Conservation (phyloP, 345 rosid species). For the Gossypium sturtianum region DNA sequence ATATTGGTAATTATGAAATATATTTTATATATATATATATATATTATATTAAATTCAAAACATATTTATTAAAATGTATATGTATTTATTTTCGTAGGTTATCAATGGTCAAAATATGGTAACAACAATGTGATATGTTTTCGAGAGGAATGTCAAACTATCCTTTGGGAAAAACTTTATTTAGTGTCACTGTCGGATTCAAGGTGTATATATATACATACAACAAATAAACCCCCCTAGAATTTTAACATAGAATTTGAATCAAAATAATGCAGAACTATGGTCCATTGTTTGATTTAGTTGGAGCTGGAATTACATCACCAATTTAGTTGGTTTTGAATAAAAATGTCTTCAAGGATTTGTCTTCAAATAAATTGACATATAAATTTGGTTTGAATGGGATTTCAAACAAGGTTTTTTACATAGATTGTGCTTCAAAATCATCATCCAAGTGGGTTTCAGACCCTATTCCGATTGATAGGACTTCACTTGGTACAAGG, state of each 20-base stretch:
- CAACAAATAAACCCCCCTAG: not conserved
- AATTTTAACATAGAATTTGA: no score
- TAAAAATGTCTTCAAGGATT: not conserved
- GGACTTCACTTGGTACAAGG: constrained; percentile 41
- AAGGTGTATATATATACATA: constrained; percentile 9
- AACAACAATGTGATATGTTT: not conserved
- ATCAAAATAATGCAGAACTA: constrained; percentile 24
- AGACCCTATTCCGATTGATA: constrained; percentile 5
- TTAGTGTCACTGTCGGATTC: constrained; percentile 33
- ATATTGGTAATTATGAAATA: constrained; percentile 19
- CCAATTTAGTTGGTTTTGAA: constrained; percentile 27
- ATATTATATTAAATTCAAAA: not conserved
- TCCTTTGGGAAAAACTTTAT: constrained; percentile 14
- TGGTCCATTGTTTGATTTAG: constrained; percentile 19
- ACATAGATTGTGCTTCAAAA: not conserved
- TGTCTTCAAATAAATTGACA: constrained; percentile 29
- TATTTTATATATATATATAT: not conserved
- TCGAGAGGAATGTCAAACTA: constrained; percentile 13
- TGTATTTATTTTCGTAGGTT: constrained; percentile 4
- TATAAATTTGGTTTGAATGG: constrained; percentile 41
- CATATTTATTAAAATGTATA: not conserved
- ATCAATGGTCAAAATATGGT: not conserved
- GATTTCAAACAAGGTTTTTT: not conserved
- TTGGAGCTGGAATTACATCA: constrained; percentile 21
- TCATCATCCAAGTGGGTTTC: constrained; percentile 9